These are phyloP conservation scores for Nannochloropsis oceanica DNA, from an alignment of 108 stramenopile genomes.

Conservation along the genomic window DNA sequence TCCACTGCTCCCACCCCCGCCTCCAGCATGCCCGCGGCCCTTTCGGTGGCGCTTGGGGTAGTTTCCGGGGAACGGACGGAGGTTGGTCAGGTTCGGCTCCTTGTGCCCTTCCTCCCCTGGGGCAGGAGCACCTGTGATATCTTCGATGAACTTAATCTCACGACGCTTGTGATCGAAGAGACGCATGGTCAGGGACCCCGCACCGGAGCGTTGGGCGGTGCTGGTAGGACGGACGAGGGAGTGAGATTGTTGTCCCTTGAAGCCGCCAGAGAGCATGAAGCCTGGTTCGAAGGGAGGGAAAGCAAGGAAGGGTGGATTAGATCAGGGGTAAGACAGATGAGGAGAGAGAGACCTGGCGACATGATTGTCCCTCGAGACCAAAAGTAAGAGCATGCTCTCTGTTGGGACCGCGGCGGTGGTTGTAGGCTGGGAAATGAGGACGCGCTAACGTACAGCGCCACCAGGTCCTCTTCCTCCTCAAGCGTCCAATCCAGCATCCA, in stretches of 20 bases:
- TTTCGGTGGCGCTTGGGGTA: constrained; percentile 43
- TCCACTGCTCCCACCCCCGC: constrained; percentile 88
- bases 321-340: not conserved
- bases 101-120: not conserved
- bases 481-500: too few relatives aligned
- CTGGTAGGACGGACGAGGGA: not conserved
- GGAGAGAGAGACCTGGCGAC: not conserved
- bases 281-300: not conserved
- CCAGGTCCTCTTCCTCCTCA: too few relatives aligned
- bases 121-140: not conserved
- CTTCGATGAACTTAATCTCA: not conserved
- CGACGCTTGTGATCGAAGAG: not conserved
- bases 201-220: not conserved
- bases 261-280: not conserved
- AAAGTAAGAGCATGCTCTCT: too few relatives aligned
- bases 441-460: too few relatives aligned
- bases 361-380: too few relatives aligned
- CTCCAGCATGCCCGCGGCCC: constrained; percentile 91
- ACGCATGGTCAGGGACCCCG: not conserved
- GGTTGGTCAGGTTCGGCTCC: not conserved
- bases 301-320: not conserved
- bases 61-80: constrained; percentile 16
- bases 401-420: too few relatives aligned
- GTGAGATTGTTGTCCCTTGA: not conserved
- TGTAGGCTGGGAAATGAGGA: too few relatives aligned